A percentile compares a stretch with the other conserved stretches of the same genome.
Evolutionary conservation across 192 early-diverging fungal species (phyloP).

Genomic region (Rhizophlyctis rosea): DNA sequence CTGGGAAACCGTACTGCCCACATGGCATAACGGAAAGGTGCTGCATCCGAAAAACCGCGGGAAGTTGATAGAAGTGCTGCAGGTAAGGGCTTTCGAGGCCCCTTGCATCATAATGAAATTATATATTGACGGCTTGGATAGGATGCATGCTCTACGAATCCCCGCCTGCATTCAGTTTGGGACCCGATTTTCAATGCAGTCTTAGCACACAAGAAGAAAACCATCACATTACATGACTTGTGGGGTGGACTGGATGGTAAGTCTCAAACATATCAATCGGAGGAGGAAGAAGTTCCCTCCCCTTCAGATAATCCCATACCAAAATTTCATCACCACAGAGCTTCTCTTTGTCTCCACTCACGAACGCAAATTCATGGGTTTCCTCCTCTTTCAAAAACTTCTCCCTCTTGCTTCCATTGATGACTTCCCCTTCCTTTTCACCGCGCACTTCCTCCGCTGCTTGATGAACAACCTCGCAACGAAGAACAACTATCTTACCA

Average conservation of each 20-base stretch:
- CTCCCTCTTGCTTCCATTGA: constrained; percentile 51
- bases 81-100: not conserved
- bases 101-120: no score
- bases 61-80: constrained; percentile 33
- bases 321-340: constrained; percentile 38
- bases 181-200: constrained; percentile 47
- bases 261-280: no score
- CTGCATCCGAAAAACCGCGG: constrained; percentile 29
- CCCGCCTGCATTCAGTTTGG: constrained; percentile 71
- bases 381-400: constrained; percentile 75
- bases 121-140: not conserved
- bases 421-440: constrained; percentile 70
- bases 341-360: constrained; percentile 74
- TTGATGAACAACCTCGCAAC: constrained; percentile 84
- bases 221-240: constrained; percentile 49
- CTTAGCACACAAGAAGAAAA: constrained; percentile 1
- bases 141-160: constrained; percentile 29
- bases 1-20: constrained; percentile 21
- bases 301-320: no score
- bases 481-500: constrained; percentile 72
- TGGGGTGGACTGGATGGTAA: constrained; percentile 81
- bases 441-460: constrained; percentile 78
- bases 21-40: constrained; percentile 27
- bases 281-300: no score
- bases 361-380: constrained; percentile 87